Conservation (phyloP, 179 eudicot genomes). For the Carnegiea gigantea region DNA sequence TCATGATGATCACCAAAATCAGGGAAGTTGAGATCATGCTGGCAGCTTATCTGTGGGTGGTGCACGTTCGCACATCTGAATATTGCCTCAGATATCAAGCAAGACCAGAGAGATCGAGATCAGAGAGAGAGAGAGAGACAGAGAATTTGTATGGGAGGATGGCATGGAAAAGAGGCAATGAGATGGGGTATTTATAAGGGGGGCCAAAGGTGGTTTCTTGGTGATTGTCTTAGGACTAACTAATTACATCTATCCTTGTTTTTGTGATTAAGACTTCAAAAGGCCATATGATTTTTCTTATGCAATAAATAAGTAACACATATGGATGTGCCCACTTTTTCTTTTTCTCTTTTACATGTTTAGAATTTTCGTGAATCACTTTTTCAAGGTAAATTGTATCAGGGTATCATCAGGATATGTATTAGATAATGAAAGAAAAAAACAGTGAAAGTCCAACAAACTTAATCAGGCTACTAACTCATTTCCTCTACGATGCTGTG, state of each 20-base stretch:
- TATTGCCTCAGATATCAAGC: neutral
- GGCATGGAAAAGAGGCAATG: neutral
- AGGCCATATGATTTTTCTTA: neutral
- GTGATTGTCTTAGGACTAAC: neutral
- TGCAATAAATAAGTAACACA: neutral
- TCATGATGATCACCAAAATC: neutral
- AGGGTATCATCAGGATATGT: too few species aligned
- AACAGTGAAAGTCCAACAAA: too few species aligned
- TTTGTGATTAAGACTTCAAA: slow-evolving; percentile 27
- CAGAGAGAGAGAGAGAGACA: slow-evolving; percentile 1
- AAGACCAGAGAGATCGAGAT: neutral
- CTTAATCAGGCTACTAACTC: too few species aligned
- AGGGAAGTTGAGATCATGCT: slow-evolving; percentile 18
- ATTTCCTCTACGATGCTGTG: too few species aligned
- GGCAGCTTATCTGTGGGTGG: slow-evolving; percentile 13
- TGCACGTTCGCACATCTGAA: slow-evolving; percentile 8
- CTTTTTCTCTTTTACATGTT: neutral
- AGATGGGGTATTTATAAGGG: slow-evolving; percentile 28
- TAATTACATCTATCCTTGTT: slow-evolving; percentile 10
- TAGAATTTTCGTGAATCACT: neutral
- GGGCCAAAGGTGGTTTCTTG: slow-evolving; percentile 1
- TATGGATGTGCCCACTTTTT: slow-evolving; percentile 20
- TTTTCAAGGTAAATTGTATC: too few species aligned
- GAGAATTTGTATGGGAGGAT: neutral
- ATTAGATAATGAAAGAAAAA: too few species aligned